Percentiles rank a stretch among this genome's conserved stretches.
phyloP scores from a whole-genome alignment of 2,329 filamentous ascomycete genomes.

The Diaporthe sp. region DNA sequence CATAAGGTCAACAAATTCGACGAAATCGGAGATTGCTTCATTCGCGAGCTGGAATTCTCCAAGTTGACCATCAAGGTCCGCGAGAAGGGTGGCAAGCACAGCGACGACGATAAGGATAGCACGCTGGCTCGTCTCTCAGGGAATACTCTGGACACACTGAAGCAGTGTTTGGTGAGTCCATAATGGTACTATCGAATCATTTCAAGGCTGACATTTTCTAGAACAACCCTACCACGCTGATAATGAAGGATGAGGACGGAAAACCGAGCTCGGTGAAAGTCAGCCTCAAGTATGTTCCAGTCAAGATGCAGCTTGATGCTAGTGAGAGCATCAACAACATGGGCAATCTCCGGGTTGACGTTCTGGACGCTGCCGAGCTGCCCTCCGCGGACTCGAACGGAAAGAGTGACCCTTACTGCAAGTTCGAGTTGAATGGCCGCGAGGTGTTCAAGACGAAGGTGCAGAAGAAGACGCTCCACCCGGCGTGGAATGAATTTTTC shows the following conservation, averaged over 20 bases:
- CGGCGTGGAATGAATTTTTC: slow-evolving; percentile 96
- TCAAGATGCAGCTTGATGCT: slow-evolving; percentile 93
- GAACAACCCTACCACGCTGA: slow-evolving; percentile 90
- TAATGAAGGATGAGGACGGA: slow-evolving; percentile 83
- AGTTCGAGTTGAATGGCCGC: slow-evolving; percentile 90
- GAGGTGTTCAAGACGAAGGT: slow-evolving; percentile 96
- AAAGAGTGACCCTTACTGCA: slow-evolving; percentile 96
- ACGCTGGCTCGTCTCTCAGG: slow-evolving; percentile 86
- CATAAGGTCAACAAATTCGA: slow-evolving; percentile 80
- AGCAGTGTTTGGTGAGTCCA: slow-evolving; percentile 81
- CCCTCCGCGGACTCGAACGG: slow-evolving; percentile 95
- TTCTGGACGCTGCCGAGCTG: slow-evolving; percentile 88
- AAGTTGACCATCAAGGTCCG: slow-evolving; percentile 89
- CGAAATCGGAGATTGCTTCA: slow-evolving; percentile 95
- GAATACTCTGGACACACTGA: slow-evolving; percentile 87
- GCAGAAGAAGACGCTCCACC: slow-evolving; percentile 96
- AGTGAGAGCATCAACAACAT: slow-evolving; percentile 99
- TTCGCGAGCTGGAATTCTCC: slow-evolving; percentile 97
- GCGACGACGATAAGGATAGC: slow-evolving; percentile 78
- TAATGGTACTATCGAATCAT: not conserved
- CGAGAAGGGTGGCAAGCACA: slow-evolving; percentile 81
- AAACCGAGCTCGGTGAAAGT: slow-evolving; percentile 85
- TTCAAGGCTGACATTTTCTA: slow-evolving; percentile 52
- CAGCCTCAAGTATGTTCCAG: slow-evolving; percentile 93
- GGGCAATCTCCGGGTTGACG: slow-evolving; percentile 92